Evolutionary conservation across 768 basidiomycete species (phyloP).

Genomic region (Collybiopsis confluens): DNA sequence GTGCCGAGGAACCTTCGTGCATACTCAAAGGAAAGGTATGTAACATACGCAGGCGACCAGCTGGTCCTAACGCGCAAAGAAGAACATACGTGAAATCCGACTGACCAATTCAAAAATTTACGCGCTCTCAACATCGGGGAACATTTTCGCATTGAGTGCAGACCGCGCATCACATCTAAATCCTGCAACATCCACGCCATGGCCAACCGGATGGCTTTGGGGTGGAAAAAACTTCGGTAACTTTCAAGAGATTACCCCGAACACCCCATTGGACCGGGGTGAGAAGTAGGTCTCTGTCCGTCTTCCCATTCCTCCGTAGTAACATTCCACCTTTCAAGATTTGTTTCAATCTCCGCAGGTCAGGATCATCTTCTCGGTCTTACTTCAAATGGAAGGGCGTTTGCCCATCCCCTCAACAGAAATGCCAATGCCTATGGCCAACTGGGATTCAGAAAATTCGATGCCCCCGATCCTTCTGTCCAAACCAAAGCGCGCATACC

Average conservation of each 20-base stretch:
- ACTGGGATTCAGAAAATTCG: slow-evolving; percentile 70
- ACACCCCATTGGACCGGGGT: slow-evolving; percentile 49
- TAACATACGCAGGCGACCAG: slow-evolving; percentile 8
- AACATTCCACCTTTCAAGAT: slow-evolving; percentile 34
- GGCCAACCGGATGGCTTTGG: slow-evolving; percentile 58
- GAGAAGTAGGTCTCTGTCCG: slow-evolving; percentile 53
- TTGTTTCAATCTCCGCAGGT: slow-evolving; percentile 72
- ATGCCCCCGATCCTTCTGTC: slow-evolving; percentile 37
- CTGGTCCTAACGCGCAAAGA: not conserved
- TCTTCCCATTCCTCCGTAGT: not conserved
- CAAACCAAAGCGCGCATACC: slow-evolving; percentile 29
- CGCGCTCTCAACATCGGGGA: slow-evolving; percentile 75
- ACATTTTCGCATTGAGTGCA: slow-evolving; percentile 65
- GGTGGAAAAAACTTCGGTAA: slow-evolving; percentile 44
- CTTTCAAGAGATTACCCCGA: slow-evolving; percentile 58
- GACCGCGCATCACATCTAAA: slow-evolving; percentile 42
- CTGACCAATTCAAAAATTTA: slow-evolving; percentile 60
- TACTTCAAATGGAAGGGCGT: slow-evolving; percentile 72
- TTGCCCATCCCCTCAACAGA: slow-evolving; percentile 70
- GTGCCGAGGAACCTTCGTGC: slow-evolving; percentile 37
- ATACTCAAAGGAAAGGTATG: slow-evolving; percentile 64
- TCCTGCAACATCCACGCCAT: slow-evolving; percentile 49
- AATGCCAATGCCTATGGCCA: slow-evolving; percentile 80
- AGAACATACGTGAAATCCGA: slow-evolving; percentile 71
- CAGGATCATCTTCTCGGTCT: slow-evolving; percentile 67